A percentile compares a stretch with the other conserved stretches of the same genome.
phyloP scores from a whole-genome alignment of 2,329 filamentous ascomycete species.

The Fusarium oligoseptatum region DNA sequence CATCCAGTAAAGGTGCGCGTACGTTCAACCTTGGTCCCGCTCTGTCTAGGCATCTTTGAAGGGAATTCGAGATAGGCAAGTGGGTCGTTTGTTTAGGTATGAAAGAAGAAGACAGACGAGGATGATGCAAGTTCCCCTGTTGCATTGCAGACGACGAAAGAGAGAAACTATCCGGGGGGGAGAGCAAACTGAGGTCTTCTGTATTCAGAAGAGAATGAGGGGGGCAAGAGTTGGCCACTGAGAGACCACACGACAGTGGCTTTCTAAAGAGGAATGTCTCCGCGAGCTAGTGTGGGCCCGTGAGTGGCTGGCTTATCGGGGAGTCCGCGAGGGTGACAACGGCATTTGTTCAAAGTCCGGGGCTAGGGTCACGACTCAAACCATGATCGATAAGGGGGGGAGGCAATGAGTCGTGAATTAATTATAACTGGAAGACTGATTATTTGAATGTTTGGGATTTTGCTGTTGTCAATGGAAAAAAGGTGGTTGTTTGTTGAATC shows the following conservation, averaged over 20 bases:
- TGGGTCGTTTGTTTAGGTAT: slow-evolving; percentile 18
- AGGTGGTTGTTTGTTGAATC: background rate
- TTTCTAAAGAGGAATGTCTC: slow-evolving; percentile 37
- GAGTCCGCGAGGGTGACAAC: background rate
- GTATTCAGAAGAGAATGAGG: slow-evolving; percentile 3
- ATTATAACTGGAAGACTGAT: background rate
- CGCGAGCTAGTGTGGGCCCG: slow-evolving; percentile 15
- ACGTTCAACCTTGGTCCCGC: slow-evolving; percentile 33
- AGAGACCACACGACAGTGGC: background rate
- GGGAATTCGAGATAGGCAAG: slow-evolving; percentile 37
- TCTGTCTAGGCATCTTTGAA: slow-evolving; percentile 32
- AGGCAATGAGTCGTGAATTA: background rate
- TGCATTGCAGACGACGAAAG: slow-evolving; percentile 5
- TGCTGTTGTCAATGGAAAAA: background rate
- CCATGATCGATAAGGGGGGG: background rate
- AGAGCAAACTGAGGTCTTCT: slow-evolving; percentile 23
- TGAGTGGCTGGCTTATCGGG: slow-evolving; percentile 3
- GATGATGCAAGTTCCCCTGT: slow-evolving; percentile 5
- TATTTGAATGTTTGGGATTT: background rate
- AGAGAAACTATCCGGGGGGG: slow-evolving; percentile 15
- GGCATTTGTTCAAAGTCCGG: background rate
- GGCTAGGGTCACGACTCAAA: background rate
- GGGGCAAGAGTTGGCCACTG: background rate
- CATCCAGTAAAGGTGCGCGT: slow-evolving; percentile 52
- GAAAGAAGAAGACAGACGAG: background rate